Conservation (phyloP, 2,329 filamentous ascomycete species). For the Paecilomyces formosus region DNA sequence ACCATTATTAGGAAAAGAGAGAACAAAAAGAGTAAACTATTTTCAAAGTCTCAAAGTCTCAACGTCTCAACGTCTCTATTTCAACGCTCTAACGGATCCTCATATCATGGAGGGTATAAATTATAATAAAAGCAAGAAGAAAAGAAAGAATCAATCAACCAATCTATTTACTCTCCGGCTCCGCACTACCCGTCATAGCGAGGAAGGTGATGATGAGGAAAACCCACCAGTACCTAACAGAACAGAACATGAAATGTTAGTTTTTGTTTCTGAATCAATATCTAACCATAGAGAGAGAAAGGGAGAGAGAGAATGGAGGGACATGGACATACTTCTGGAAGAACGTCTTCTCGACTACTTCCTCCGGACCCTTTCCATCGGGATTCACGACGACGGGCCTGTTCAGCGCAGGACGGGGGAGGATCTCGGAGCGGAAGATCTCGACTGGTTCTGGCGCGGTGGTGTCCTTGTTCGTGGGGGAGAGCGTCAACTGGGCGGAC, state of each 20-base stretch:
- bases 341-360: conserved; percentile 35
- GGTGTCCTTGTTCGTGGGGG: not conserved
- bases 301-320: not conserved
- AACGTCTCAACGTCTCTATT: too few relatives aligned
- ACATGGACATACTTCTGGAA: conserved; percentile 33
- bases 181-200: conserved; percentile 34
- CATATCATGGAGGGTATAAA: too few relatives aligned
- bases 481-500: conserved; percentile 10
- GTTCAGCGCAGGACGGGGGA: conserved; percentile 32
- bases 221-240: conserved; percentile 41
- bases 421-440: conserved; percentile 22
- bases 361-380: conserved; percentile 30
- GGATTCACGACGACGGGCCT: conserved; percentile 30
- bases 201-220: conserved; percentile 34
- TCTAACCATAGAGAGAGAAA: not conserved
- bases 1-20: too few relatives aligned
- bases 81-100: too few relatives aligned
- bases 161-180: conserved; percentile 13
- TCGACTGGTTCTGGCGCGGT: conserved; percentile 19
- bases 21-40: too few relatives aligned
- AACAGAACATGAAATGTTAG: not conserved
- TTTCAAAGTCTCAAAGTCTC: too few relatives aligned
- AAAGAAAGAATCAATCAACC: not conserved
- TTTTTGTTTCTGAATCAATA: not conserved
- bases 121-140: not conserved